Evolutionary conservation across 176 grass and related monocot species (phyloP), one percentile per base, ranked within the genome.

Genomic region (Urochloa ruziziensis): DNA sequence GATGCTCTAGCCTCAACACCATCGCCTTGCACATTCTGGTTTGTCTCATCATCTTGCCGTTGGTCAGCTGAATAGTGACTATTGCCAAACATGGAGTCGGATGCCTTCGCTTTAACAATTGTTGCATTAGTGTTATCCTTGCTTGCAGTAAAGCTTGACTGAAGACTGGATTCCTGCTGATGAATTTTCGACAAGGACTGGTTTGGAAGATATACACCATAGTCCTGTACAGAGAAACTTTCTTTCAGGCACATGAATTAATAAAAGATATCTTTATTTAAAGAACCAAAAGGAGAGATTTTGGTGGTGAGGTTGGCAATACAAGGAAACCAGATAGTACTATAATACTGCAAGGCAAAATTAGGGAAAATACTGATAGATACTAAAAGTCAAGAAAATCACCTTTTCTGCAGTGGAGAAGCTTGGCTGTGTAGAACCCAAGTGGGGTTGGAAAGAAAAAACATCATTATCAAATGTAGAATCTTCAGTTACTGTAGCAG

Each of bases 401-500:
- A 91, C 91, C 81, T 94, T 94, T 83, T 89, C 93, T 65, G 86
- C 52, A 74, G 77, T 77, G 40, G 81, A 84, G 19, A 88, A 93
- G 74, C 82, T 77, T 81, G 74, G 40, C 4, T 32, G 76, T 37
- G 84, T 85, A 39, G 66, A 83, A 52, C 84, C 90, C 47, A 90
- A 42, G 70, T 84, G 77, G 21, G 93, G 86, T 77, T 89, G 92
- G 81, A 99, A 99, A 27, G 91, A 80, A 84, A 99, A 99, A 83
- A 87, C 58, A 40, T 92, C 91, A 43, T 86, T 87, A 67, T 88
- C 81, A 86, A 94, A 79, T 57, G 63, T 1, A n/a, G 73, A 62
- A 80, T 80, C 52, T 51, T 80, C 77, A 69, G 24, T 70, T 68
- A 75, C 85, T 58, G 80, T 59, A 30, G 61, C 2, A 61, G 62